phyloP scores from a whole-genome alignment of 2,329 filamentous ascomycete genomes.

The Ceratocystiopsis sp. region DNA sequence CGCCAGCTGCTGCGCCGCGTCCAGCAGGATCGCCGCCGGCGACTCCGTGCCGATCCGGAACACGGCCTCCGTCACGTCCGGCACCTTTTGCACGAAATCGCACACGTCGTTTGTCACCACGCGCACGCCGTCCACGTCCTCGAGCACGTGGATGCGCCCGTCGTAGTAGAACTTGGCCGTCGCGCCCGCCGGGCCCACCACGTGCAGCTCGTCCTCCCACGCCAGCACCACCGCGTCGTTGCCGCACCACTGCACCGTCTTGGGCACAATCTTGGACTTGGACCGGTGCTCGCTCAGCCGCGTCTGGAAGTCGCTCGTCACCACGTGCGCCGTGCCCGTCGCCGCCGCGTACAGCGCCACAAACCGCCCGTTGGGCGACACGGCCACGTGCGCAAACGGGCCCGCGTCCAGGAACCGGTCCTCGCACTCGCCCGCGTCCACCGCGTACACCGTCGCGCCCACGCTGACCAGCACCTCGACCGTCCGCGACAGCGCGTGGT shows the following conservation, averaged over 20 bases:
- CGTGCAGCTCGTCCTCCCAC: conserved; percentile 94
- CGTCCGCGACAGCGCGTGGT: conserved; percentile 75
- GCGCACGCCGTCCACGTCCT: conserved; percentile 70
- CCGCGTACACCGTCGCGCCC: conserved; percentile 64
- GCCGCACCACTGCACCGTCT: conserved; percentile 89
- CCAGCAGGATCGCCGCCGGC: conserved; percentile 78
- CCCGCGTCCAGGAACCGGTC: conserved; percentile 83
- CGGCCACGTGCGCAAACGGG: conserved; percentile 76
- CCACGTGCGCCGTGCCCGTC: conserved; percentile 75
- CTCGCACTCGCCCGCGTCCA: conserved; percentile 79
- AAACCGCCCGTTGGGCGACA: conserved; percentile 81
- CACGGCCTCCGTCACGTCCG: conserved; percentile 70
- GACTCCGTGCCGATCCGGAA: conserved; percentile 81
- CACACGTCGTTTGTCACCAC: conserved; percentile 87
- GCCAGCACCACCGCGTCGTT: conserved; percentile 85
- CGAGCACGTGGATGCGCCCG: conserved; percentile 72
- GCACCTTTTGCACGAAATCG: conserved; percentile 91
- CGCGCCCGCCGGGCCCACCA: conserved; percentile 71
- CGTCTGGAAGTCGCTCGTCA: conserved; percentile 88
- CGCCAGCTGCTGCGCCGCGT: conserved; percentile 82
- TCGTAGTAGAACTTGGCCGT: conserved; percentile 76
- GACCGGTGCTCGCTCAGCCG: conserved; percentile 85
- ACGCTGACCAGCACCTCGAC: conserved; percentile 87
- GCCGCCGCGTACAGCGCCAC: conserved; percentile 66
- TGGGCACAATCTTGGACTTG: conserved; percentile 65